Base-by-base conservation (phyloP, 1,284 basidiomycete genomes). In the Somion occarium region DNA sequence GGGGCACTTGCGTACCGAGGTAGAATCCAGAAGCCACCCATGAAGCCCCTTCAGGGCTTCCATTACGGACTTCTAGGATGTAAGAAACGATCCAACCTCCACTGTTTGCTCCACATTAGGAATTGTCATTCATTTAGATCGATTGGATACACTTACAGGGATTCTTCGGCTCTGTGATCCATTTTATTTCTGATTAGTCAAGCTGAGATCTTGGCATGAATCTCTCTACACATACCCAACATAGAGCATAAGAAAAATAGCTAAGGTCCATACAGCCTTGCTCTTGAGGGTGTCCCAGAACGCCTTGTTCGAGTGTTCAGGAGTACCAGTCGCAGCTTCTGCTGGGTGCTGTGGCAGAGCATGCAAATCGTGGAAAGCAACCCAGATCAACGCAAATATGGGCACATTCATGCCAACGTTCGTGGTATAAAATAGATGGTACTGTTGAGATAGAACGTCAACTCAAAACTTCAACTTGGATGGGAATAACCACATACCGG, bases 21-120 rank as follows among this genome's bases (percentile, higher is more conserved):
- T 67, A 67, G 50, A 69, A 66, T 20, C 59, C 58, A 3, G 65
- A 66, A 2, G 65, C 64, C 1, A 66, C 65, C 67, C 65, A 69
- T 3, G 65, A 67, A 13, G 65, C 64, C 3, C 65, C 59, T 47
- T 63, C 60, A 2, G 64, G 62, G 38, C 51, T 62, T 38, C 64
- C 65, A 15, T 66, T 55, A 23, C 65, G 60, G n/a, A 65, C 64
- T 44, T 62, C 54, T 3, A 60, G 55, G 42, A 65, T 59, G 48
- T 65, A 66, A 1, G 65, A 62, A 0, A 66, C 64, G 26, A 67
- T 68, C 65, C 65, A 67, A 0, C 67, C 64, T 27, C 64, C 65
- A 18, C 66, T 68, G 38, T 22, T 25, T n/a, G n/a, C n/a, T n/a
- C n/a, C n/a, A n/a, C n/a, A n/a, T n/a, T 48, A 18, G 48, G 25